Evolutionary conservation across 257 asterid species (phyloP), one percentile per base, ranked within the genome.

Genomic region (Nyctanthes arbortristis): DNA sequence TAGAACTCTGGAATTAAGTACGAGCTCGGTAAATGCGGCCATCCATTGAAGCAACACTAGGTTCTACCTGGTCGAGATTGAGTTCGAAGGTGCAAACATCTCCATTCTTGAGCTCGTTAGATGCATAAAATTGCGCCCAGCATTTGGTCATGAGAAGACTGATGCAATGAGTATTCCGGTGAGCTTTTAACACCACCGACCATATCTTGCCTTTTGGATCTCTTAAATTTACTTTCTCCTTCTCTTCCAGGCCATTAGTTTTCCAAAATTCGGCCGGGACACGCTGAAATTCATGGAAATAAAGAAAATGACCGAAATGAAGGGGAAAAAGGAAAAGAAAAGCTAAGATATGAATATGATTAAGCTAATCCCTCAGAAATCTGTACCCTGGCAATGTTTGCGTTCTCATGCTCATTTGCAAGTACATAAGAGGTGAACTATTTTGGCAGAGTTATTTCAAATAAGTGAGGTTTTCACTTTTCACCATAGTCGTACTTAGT

Each of bases 101-200:
- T 43, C 78, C 73, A 13, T 37, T 47, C 43, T 72, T 66, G 18
- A 72, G 62, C 39, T 35, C 24, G 57, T 72, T 78, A 1, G 63
- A 30, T 10, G 6, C 68, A 4, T 72, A 77, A 30, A 77, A 77
- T 6, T 32, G 59, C 30, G 3, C 20, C 81, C 81, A 77, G 2
- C 68, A 72, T 13, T 3, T 9, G 0, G 0, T 0, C 64, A 77
- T 62, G 20, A 30, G 33, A 1, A 36, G 0, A 1, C 60, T 58
- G 5, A 4, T 7, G 16, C 16, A 16, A 5, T 1, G 14, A 1
- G 3, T 0, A 0, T 0, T 2, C 56, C 0, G 5, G 3, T 28
- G 16, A 4, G 29, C 2, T 2, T 0, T 3, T 0, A 68, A 43
- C 1, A 1, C 25, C 37, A 57, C 49, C 8, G 47, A 0, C 77